Conservation (phyloP, 2,329 filamentous ascomycete genomes). For the Zasmidium cellare region DNA sequence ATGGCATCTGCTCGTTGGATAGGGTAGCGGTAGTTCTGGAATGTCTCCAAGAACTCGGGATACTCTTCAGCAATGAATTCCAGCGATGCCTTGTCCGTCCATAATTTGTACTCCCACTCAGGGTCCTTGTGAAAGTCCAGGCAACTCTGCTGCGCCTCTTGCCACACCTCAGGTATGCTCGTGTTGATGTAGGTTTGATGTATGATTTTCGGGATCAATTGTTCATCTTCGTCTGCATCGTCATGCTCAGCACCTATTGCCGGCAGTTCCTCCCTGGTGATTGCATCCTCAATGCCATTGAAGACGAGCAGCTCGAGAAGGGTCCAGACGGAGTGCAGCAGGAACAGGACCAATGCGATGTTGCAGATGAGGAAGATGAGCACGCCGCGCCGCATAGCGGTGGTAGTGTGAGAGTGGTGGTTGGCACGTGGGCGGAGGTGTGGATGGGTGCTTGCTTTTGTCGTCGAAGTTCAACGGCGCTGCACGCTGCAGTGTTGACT, state of each 20-base stretch:
- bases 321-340: slow-evolving; percentile 69
- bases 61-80: slow-evolving; percentile 73
- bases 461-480: not conserved
- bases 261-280: slow-evolving; percentile 65
- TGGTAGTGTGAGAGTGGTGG: not conserved
- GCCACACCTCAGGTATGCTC: slow-evolving; percentile 67
- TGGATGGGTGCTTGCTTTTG: not conserved
- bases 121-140: slow-evolving; percentile 57
- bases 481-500: not conserved
- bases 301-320: slow-evolving; percentile 69
- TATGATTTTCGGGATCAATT: slow-evolving; percentile 73
- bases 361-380: slow-evolving; percentile 66
- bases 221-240: slow-evolving; percentile 38
- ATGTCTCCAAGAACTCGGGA: slow-evolving; percentile 69
- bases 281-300: slow-evolving; percentile 66
- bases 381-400: slow-evolving; percentile 58
- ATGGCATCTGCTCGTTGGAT: slow-evolving; percentile 77
- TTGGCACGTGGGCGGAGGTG: not conserved
- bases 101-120: slow-evolving; percentile 77
- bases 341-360: slow-evolving; percentile 61
- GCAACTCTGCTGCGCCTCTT: slow-evolving; percentile 65
- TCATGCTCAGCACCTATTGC: slow-evolving; percentile 58
- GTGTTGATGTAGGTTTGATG: slow-evolving; percentile 76
- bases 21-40: slow-evolving; percentile 70
- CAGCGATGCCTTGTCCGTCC: slow-evolving; percentile 70